Base-by-base conservation (phyloP, 1,284 basidiomycete species). In the Amylostereum areolatum region DNA sequence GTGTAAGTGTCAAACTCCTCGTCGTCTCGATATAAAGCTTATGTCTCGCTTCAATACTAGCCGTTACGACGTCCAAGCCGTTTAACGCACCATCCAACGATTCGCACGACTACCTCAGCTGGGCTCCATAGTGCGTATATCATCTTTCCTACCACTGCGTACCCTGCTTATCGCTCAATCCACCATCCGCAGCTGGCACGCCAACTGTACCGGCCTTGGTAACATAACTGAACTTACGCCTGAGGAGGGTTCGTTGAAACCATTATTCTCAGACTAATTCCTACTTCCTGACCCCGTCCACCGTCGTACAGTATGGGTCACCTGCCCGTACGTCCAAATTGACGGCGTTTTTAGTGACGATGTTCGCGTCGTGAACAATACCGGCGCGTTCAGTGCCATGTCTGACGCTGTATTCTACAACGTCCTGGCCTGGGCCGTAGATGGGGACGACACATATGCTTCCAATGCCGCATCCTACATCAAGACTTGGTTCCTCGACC, bases 321-420 rank as follows among this genome's bases (percentile, higher is more conserved):
- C 68, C 18, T 87, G 84, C 59, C 66, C 69, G 3, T 87, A 85
- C 58, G 66, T 70, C 42, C 56, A 59, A 24, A 68, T 70, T 4
- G 84, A 87, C 56, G 85, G 85, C 12, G 57, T 72, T 51, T 75
- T 84, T 58, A 87, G 87, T 62, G 50, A 50, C n/a, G 52, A 53
- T 27, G 24, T 40, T 25, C 42, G 46, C 18, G 34, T 25, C 4
- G 46, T 53, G 5, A 72, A 80, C 59, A 78, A 80, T 56, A 71
- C 77, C 41, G 75, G 73, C 42, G 70, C 72, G 39, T 78, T 86
- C 61, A 68, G 73, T 45, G 67, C 68, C 48, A 63, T 83, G 53
- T 71, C 81, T 4, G 74, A 86, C 55, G 75, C 80, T 2, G 71
- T 82, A 12, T 67, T 84, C 29, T 83, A 80, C 67, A 83, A 83